These are phyloP conservation scores for Phytophthora pinifolia DNA, from an alignment of 352 stramenopile genomes.

Conservation along the genomic window DNA sequence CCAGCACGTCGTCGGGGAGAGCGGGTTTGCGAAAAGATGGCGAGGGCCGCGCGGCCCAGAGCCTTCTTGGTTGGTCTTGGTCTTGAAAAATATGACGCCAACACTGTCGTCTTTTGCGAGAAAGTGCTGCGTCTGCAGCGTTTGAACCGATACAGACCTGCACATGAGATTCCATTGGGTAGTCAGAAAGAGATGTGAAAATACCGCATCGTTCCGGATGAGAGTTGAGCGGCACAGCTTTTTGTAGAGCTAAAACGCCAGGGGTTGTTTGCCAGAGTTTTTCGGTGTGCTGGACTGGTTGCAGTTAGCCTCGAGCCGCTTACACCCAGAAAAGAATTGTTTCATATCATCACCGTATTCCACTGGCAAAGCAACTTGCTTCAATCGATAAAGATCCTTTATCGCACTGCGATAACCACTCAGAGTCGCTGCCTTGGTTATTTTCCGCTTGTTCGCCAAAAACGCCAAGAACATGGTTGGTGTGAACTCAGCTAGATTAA, in stretches of 20 bases:
- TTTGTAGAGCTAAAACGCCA: constrained; percentile 12
- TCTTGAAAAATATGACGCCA: constrained; percentile 19
- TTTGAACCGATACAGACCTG: constrained; percentile 19
- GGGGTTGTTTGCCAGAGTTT: constrained; percentile 9
- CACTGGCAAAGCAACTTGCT: constrained; percentile 4
- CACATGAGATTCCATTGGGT: constrained; percentile 33
- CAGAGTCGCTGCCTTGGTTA: not conserved
- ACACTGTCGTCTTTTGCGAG: constrained; percentile 10
- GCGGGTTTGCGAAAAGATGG: constrained; percentile 18
- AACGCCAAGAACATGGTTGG: constrained; percentile 1
- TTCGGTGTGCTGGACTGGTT: constrained; percentile 1
- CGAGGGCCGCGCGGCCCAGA: constrained; percentile 3
- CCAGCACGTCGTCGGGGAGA: not conserved
- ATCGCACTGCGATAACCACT: constrained; percentile 14
- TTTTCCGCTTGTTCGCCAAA: constrained; percentile 7
- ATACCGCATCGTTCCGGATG: constrained; percentile 12
- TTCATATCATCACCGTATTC: constrained; percentile 22
- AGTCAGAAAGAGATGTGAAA: constrained; percentile 24
- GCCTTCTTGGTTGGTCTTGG: constrained; percentile 24
- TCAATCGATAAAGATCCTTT: constrained; percentile 7
- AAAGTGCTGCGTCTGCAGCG: constrained; percentile 14
- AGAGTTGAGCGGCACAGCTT: not conserved
- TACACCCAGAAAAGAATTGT: constrained; percentile 18
- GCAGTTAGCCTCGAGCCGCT: constrained; percentile 8
- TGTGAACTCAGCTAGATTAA: constrained; percentile 7